Base-by-base conservation (phyloP, 192 early-diverging fungal genomes). In the Podila verticillata region DNA sequence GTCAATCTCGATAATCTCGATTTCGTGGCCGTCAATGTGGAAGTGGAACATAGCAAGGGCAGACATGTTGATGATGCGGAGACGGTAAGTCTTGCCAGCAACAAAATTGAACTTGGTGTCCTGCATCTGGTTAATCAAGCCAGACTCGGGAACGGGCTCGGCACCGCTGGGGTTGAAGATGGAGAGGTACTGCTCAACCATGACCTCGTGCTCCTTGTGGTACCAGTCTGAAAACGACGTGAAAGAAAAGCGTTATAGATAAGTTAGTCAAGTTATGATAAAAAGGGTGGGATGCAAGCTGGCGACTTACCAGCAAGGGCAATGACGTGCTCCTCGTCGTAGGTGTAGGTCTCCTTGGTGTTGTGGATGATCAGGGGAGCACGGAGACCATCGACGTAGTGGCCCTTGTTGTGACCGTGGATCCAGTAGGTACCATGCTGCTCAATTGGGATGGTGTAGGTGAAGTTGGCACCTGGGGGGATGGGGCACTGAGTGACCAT, bases 341-440 rank as follows among this genome's bases (percentile, higher is more conserved):
- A 93, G 47, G 75, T 28, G 74, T 92, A 83, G 47, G 89, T 86
- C 59, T 87, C 86, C 26, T 82, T 67, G 34, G 84, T 87, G 69
- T 90, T 84, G 63, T 94, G 83, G 31, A 96, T 78, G 48, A 95
- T 89, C 15, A 96, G 62, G 7, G 95, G 89, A 4, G 87, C 86
- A 35, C 92, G 87, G 58, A 95, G 83, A 47, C 94, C 95, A 65
- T 96, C 94, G 48, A 93, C 90, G 81, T 96, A 96, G 81, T 95
- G 92, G 12, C 85, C 87, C 36, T 73, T 74, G 68, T 70, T 87
- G 72, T 96, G 94, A 51, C 89, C 82, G 70, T 96, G 94, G 63
- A 92, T 88, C 96, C 96, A 97, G 83, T 91, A 95, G 15, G 93
- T 95, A 48, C 96, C 96, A 22, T 87, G 86, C 66, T 96, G 94